These are phyloP conservation scores for Panicum miliaceum DNA, from an alignment of 176 grass and related monocot species.

Conservation along the genomic window DNA sequence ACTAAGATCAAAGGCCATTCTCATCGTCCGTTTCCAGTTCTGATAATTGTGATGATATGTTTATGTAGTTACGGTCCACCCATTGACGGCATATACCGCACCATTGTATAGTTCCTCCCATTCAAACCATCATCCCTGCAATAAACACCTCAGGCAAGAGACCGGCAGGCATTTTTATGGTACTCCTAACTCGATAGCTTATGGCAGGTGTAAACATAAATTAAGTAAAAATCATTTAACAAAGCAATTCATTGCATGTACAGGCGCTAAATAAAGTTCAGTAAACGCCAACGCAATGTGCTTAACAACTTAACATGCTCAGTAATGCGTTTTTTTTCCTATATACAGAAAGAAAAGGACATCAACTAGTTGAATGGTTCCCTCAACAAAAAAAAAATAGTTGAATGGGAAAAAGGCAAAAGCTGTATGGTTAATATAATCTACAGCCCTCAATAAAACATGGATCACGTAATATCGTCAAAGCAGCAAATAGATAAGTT, in stretches of 20 bases:
- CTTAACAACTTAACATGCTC: background rate
- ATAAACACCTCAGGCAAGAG: conserved; percentile 24
- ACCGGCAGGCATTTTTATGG: background rate
- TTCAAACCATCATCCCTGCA: conserved; percentile 38
- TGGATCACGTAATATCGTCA: background rate
- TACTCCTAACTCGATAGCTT: too few species aligned
- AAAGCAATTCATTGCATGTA: background rate
- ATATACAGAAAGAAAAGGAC: background rate
- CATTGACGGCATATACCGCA: background rate
- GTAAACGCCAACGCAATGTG: background rate
- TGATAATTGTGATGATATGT: conserved; percentile 6
- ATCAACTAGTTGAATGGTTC: background rate
- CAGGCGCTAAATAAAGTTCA: background rate
- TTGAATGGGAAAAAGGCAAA: background rate
- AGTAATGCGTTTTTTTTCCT: background rate
- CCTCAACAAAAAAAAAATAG: too few species aligned
- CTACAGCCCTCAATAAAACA: background rate
- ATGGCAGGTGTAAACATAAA: background rate
- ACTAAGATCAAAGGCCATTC: conserved; percentile 86
- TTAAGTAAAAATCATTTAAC: background rate
- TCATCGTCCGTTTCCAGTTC: conserved; percentile 76
- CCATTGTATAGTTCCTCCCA: background rate
- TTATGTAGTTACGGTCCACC: background rate
- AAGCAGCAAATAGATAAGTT: background rate
- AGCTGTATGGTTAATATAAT: background rate